Percentiles rank a stretch among this genome's conserved stretches.
phyloP scores from a whole-genome alignment of 805 yeast genomes.

The Ascoidea tarda region DNA sequence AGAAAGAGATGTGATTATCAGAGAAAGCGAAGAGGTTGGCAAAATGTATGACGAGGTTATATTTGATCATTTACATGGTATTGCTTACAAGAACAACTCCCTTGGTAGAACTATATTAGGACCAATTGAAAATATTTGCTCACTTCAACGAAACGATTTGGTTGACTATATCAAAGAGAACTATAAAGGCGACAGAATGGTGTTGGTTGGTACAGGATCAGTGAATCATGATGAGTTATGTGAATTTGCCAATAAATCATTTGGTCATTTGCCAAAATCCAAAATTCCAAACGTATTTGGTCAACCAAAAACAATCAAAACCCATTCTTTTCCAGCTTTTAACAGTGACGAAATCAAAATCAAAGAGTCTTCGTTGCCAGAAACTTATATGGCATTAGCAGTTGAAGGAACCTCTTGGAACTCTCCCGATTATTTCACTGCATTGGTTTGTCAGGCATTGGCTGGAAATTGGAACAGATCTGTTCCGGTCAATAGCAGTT shows the following conservation, averaged over 20 bases:
- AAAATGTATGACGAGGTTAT: slow-evolving; percentile 98
- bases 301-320: slow-evolving; percentile 34
- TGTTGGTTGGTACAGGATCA: slow-evolving; percentile 91
- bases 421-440: slow-evolving; percentile 88
- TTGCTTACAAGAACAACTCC: slow-evolving; percentile 81
- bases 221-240: slow-evolving; percentile 82
- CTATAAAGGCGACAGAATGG: slow-evolving; percentile 96
- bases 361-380: slow-evolving; percentile 71
- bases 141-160: slow-evolving; percentile 66
- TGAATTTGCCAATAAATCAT: slow-evolving; percentile 56
- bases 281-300: slow-evolving; percentile 54
- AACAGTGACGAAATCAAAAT: slow-evolving; percentile 78
- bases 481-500: slow-evolving; percentile 65
- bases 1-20: slow-evolving; percentile 90
- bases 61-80: slow-evolving; percentile 90
- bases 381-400: slow-evolving; percentile 84
- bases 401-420: slow-evolving; percentile 99
- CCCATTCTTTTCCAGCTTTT: slow-evolving; percentile 59
- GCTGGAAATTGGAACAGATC: slow-evolving; percentile 97
- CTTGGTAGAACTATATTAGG: slow-evolving; percentile 95
- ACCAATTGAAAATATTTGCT: slow-evolving; percentile 76
- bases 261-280: slow-evolving; percentile 48
- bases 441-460: slow-evolving; percentile 90
- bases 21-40: slow-evolving; percentile 96
- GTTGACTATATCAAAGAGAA: slow-evolving; percentile 68